Base-by-base conservation (phyloP, 352 stramenopile species). In the Phytophthora melonis region DNA sequence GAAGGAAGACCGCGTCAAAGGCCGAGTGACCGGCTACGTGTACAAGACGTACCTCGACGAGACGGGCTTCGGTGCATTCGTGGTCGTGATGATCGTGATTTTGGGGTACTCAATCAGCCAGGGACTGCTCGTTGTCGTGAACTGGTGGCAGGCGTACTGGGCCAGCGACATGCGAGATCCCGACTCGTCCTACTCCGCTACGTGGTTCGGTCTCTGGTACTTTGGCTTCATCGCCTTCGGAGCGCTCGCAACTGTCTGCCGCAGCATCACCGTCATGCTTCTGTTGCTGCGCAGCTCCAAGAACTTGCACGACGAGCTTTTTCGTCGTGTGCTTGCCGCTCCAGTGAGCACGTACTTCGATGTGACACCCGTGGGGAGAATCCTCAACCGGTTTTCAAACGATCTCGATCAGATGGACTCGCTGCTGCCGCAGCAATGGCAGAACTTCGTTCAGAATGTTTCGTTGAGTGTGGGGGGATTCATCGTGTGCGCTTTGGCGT, bases 351-450 rank as follows among this genome's bases (percentile, higher is more conserved):
- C 25, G 16, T 90, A 86, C 56, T 91, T 90, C 27, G 82, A 89
- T 23, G 70, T 86, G 36, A 91, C 83, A 25, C 82, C 84, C 1
- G 59, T 92, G 18, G 82, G 81, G 9, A 71, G 72, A 13, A 85
- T 89, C 59, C 61, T 89, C 25, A 89, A 88, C 45, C 68, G 82
- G 8, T 90, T 89, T 59, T 87, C 78, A 13, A 81, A 75, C n/a
- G 83, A 90, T 54, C 58, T 89, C n/a, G 81, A 89, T 55, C 83
- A 89, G 63, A 74, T 89, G 36, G 82, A 89, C 72, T 77, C 67
- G 0, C 39, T 75, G 23, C 58, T 87, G 19, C 78, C 77, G 11
- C 74, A 82, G 21, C 80, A 86, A 63, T 87, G 78, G 64, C 70
- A 81, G 34, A 58, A 68, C 25, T 55, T 58, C 50, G 63, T 84